Percentiles rank a stretch among this genome's conserved stretches.
Conservation (phyloP, 768 basidiomycete genomes). For the Mycena pura region DNA sequence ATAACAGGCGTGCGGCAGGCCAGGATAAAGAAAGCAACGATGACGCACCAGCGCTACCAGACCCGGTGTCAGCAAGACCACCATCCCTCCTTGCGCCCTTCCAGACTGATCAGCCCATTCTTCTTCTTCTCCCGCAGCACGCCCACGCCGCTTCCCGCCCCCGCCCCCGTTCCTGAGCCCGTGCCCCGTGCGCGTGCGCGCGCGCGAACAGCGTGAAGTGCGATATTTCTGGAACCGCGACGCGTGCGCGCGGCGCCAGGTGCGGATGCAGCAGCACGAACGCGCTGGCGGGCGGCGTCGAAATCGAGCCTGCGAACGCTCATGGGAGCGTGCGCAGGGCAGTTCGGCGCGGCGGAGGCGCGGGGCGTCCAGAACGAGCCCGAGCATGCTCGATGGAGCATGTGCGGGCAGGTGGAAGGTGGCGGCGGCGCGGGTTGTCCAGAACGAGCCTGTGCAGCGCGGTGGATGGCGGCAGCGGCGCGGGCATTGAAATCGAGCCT, state of each 20-base stretch:
- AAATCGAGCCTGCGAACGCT: no score
- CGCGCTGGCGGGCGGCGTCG: constrained; percentile 20
- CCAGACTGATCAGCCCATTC: constrained; percentile 52
- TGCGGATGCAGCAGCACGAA: constrained; percentile 7
- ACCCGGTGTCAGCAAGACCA: constrained; percentile 53
- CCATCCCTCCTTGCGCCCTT: constrained; percentile 64
- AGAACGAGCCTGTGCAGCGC: no score
- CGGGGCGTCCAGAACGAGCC: no score
- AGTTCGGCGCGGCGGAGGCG: no score
- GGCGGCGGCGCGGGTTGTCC: no score
- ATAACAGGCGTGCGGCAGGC: no score
- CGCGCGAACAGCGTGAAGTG: constrained; percentile 50
- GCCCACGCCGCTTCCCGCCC: constrained; percentile 39
- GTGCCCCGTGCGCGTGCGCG: constrained; percentile 47
- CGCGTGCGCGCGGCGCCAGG: background rate
- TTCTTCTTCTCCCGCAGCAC: constrained; percentile 57
- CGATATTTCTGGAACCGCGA: constrained; percentile 19
- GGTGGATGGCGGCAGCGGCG: no score
- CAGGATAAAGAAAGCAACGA: constrained; percentile 4
- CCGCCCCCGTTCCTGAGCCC: constrained; percentile 25
- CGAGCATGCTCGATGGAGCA: no score
- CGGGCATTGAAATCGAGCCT: no score
- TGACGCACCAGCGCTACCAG: constrained; percentile 67
- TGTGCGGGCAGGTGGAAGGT: no score
- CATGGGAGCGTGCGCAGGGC: no score